Base-by-base conservation (phyloP, 176 grass and related monocot genomes). In the Oryza glaberrima region DNA sequence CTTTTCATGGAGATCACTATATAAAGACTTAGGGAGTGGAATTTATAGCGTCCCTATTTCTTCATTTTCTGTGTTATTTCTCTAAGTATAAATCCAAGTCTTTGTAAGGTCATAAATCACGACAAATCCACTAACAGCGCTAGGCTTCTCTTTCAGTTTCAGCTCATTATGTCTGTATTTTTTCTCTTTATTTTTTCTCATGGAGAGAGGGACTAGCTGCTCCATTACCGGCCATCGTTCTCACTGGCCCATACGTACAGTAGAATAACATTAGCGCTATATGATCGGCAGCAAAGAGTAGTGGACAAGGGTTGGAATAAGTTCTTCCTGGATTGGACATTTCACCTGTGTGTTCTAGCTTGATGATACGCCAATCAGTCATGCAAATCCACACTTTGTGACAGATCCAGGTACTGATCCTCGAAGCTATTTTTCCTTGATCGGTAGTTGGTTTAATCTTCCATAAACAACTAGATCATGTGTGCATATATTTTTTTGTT, bases 231-330 rank as follows among this genome's bases (percentile, higher is more conserved):
- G 68, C 36, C 51, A 61, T 73, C 70, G 12, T 75, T 65, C 25
- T 65, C 41, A 64, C 20, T 34, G 11, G 40, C 41, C 2, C 51
- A 34, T 6, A 47, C 17, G 64, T 60, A 60, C 48, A 8, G 20
- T 43, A 43, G 79, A 83, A 75, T 75, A 75, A 22, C 47, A 83
- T 51, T 36, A 76, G 43, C 15, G 28, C 17, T 22, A 9, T 58
- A 58, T 58, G 54, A 17, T 58, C 7, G 49, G 8, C 17, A 35
- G 11, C 28, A 76, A 20, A 58, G 49, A 7, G 16, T 76, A 56
- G 49, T 36, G 49, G 73, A 51, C 4, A 82, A 47, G 63, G 0
- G 43, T 10, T 11, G 26, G 82, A 75, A 84, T 84, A 36, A 25
- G 71, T 75, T 75, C 44, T 38, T 66, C 26, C n/a, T 72, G 6